Base-by-base conservation (phyloP, 257 asterid genomes). In the Solanum ossicruentum region DNA sequence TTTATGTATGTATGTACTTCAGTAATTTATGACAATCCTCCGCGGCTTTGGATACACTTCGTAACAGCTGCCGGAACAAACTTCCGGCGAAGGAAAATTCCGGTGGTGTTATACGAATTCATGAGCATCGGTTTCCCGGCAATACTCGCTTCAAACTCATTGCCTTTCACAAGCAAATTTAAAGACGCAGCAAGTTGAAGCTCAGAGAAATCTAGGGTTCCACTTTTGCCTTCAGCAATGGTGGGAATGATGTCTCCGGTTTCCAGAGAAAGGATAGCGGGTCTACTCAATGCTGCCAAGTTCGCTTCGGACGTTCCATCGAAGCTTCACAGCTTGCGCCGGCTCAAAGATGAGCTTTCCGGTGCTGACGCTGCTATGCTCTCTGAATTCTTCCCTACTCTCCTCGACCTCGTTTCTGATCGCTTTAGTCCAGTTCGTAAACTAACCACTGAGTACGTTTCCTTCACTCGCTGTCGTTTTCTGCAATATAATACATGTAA, bases 391-490 rank as follows among this genome's bases (percentile, higher is more conserved):
- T 81, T 97, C 55, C 87, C 97, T 78, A 89, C 93, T 21, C 72
- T 95, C 60, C 86, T 95, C 21, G 95, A 89, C 87, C 96, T 97
- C 49, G 92, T 91, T 12, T 89, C 97, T 3, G 96, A 94, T 85
- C 85, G 88, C 56, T 90, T 82, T 81, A 89, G 98, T 89, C 98
- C 98, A 45, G 95, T 93, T 73, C 98, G 98, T 66, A 92, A 89
- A 91, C 86, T 89, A 87, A 72, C 92, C 47, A 92, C 90, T 67
- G 94, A 90, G 99, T 97, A 95, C 83, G 94, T 85, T 72, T 69
- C 28, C 28, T 1, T 70, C 36, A 69, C 49, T 69, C 45, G 11
- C 11, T 66, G 72, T 36, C 15, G 39, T 17, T 5, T 9, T n/a
- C 23, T 66, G n/a, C 60, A 15, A 57, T 43, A 45, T 5, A 17